Percentiles rank a stretch among this genome's conserved stretches.
phyloP scores from a whole-genome alignment of 179 eudicot genomes.

The Sideroxylon spinosum region DNA sequence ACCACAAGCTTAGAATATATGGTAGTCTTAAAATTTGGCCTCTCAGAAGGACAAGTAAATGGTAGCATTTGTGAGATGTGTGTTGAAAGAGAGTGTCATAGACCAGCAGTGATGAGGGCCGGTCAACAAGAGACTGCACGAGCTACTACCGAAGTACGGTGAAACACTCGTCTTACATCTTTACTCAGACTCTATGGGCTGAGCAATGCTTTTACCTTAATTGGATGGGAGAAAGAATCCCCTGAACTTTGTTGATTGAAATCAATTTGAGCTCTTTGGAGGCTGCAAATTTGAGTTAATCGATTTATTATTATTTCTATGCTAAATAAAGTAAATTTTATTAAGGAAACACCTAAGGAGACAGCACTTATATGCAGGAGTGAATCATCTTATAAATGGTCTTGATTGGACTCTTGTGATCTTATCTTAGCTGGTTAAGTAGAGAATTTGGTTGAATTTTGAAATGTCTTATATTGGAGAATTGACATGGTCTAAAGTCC shows the following conservation, averaged over 20 bases:
- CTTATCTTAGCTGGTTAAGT: not conserved
- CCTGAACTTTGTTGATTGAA: not conserved
- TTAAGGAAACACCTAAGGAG: no score
- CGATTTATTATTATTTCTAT: no score
- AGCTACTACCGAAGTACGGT: no score
- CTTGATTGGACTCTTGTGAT: not conserved
- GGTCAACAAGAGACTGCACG: no score
- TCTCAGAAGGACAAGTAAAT: not conserved
- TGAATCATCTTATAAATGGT: not conserved
- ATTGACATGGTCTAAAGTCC: not conserved
- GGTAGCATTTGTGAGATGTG: not conserved
- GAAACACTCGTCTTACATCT: no score
- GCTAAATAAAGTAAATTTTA: no score
- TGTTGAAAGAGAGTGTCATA: not conserved
- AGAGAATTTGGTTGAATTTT: not conserved
- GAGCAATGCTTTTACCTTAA: not conserved
- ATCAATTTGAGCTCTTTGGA: no score
- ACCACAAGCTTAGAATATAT: not conserved
- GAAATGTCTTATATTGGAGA: not conserved
- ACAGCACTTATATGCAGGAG: not conserved
- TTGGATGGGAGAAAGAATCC: not conserved
- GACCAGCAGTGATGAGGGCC: no score
- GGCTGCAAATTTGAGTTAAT: no score
- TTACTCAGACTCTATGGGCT: not conserved
- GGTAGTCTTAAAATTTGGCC: not conserved